Conservation (phyloP, 1,139 yeast species). For the Tardiomyces depauwii region DNA sequence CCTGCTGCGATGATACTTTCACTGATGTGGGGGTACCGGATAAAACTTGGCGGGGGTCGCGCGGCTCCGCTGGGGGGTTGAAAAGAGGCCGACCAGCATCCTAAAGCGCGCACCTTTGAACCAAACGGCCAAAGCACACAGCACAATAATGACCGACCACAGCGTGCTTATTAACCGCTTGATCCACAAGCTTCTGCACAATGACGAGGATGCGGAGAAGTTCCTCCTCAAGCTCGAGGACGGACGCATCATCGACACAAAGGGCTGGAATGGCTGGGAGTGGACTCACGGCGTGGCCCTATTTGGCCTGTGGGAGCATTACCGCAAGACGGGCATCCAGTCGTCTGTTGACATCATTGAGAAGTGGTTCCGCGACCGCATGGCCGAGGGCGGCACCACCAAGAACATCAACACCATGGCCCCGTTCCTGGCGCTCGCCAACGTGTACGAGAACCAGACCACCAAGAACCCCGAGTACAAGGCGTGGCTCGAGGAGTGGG, state of each 20-base stretch:
- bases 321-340: slow-evolving; percentile 19
- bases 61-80: too few relatives aligned
- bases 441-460: slow-evolving; percentile 19
- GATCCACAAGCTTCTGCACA: neutral
- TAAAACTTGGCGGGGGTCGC: too few relatives aligned
- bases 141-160: neutral
- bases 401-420: slow-evolving; percentile 30
- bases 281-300: slow-evolving; percentile 27
- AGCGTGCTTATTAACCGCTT: neutral
- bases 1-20: too few relatives aligned
- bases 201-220: slow-evolving; percentile 21
- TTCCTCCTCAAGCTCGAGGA: slow-evolving; percentile 26
- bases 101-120: too few relatives aligned
- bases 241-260: slow-evolving; percentile 28
- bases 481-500: slow-evolving; percentile 28
- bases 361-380: slow-evolving; percentile 25
- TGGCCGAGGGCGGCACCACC: slow-evolving; percentile 25
- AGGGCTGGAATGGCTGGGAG: slow-evolving; percentile 32
- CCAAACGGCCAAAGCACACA: too few relatives aligned
- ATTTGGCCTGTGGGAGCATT: slow-evolving; percentile 30
- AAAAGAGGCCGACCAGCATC: too few relatives aligned
- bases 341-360: slow-evolving; percentile 17
- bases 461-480: slow-evolving; percentile 16
- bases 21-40: too few relatives aligned
- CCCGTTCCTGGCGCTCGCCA: slow-evolving; percentile 25